Conservation (phyloP, 108 stramenopile genomes). For the Aureococcus anophagefferens region DNA sequence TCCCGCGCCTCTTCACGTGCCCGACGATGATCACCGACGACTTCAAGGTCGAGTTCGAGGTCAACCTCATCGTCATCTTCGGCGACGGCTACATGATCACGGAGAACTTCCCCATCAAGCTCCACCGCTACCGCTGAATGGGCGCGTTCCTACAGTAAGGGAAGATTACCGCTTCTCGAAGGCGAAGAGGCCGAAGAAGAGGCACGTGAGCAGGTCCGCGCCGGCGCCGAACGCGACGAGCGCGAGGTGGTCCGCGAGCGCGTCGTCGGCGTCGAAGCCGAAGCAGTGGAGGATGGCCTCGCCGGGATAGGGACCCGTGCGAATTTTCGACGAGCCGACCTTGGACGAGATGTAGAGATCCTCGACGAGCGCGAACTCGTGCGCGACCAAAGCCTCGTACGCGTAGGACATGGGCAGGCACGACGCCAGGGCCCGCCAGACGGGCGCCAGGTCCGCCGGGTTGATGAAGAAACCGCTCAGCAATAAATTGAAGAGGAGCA, state of each 20-base stretch:
- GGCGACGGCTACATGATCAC: slow-evolving; percentile 31
- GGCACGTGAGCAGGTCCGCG: neutral
- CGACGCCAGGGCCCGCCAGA: neutral
- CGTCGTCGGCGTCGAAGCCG: neutral
- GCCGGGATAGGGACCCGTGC: neutral
- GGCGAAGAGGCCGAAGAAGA: neutral
- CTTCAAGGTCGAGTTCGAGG: slow-evolving; percentile 38
- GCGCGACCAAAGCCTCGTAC: neutral
- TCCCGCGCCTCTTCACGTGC: slow-evolving; percentile 42
- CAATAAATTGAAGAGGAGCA: neutral
- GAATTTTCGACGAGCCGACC: neutral
- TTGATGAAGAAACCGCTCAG: neutral
- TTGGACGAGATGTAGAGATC: neutral
- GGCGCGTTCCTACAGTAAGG: no score
- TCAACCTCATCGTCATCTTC: slow-evolving; percentile 37
- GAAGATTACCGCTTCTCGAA: neutral
- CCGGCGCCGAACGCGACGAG: neutral
- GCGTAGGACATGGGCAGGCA: neutral
- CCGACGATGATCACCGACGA: slow-evolving; percentile 22
- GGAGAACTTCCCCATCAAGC: slow-evolving; percentile 33
- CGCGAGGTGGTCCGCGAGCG: neutral
- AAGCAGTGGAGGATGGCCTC: neutral
- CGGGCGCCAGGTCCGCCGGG: neutral
- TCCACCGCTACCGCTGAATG: slow-evolving; percentile 12
- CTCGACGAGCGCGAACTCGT: neutral